Conservation (phyloP, 306 rosid species). For the Castanospermum australe region DNA sequence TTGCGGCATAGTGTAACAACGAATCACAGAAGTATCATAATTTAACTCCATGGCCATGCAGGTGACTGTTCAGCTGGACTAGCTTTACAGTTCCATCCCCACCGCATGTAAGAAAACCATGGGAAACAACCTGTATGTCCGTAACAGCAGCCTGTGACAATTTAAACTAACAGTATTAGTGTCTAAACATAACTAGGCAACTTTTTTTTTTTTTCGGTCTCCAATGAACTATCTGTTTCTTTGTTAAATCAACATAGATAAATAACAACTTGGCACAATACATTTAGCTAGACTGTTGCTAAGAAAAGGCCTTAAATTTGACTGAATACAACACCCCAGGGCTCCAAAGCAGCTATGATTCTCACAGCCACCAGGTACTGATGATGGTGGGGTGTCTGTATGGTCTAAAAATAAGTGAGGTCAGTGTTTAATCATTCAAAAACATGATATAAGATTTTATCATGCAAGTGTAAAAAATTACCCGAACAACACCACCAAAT, state of each 20-base stretch:
- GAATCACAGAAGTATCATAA: constrained; percentile 12
- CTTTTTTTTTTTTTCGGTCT: no score
- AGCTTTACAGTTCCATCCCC: constrained; percentile 88
- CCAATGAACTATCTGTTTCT: constrained; percentile 6
- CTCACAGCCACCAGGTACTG: constrained; percentile 6
- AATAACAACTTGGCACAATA: neutral
- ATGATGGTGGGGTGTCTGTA: neutral
- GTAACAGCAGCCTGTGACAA: constrained; percentile 78
- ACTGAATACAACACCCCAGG: neutral
- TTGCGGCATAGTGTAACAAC: neutral
- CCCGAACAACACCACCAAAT: constrained; percentile 84
- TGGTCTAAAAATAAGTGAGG: no score
- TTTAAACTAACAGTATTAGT: constrained; percentile 38
- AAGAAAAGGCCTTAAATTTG: neutral
- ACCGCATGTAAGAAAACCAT: constrained; percentile 87
- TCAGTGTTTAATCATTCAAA: neutral
- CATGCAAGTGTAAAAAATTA: constrained; percentile 26
- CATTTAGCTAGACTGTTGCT: neutral
- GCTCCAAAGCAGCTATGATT: constrained; percentile 1
- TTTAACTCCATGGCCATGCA: constrained; percentile 20
- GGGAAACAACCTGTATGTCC: constrained; percentile 78
- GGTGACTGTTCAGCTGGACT: constrained; percentile 51
- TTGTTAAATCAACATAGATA: neutral
- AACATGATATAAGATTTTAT: neutral
- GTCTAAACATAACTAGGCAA: neutral